Conservation (phyloP, 2,329 filamentous ascomycete genomes). For the Neopestalotiopsis sp. region DNA sequence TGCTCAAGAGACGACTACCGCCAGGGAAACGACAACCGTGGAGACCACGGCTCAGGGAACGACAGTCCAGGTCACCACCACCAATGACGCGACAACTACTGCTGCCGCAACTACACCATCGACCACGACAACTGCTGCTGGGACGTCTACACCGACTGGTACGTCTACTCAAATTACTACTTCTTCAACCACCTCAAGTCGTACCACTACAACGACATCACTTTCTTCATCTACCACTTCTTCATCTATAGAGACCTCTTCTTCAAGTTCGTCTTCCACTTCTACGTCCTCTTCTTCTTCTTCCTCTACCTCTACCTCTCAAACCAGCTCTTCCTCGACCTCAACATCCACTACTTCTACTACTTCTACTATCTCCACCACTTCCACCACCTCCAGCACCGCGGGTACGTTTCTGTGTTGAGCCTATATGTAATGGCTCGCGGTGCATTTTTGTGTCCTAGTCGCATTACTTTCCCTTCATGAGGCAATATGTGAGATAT, state of each 20-base stretch:
- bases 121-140: slow-evolving; percentile 16
- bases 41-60: background rate
- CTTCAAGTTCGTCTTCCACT: background rate
- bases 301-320: background rate
- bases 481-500: background rate
- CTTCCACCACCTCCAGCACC: slow-evolving; percentile 1
- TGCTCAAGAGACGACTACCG: slow-evolving; percentile 13
- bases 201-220: slow-evolving; percentile 24
- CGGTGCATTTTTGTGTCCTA: background rate
- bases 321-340: slow-evolving; percentile 9
- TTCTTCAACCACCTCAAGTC: slow-evolving; percentile 16
- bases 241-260: slow-evolving; percentile 21
- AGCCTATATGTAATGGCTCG: slow-evolving; percentile 6
- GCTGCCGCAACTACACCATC: background rate
- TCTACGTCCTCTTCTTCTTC: slow-evolving; percentile 4
- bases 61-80: background rate
- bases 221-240: slow-evolving; percentile 21
- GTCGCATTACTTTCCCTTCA: background rate
- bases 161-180: slow-evolving; percentile 31
- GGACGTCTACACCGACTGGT: slow-evolving; percentile 33
- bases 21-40: slow-evolving; percentile 22
- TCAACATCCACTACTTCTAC: slow-evolving; percentile 20
- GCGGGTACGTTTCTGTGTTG: slow-evolving; percentile 19
- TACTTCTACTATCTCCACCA: slow-evolving; percentile 6
- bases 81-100: slow-evolving; percentile 18